A percentile compares a stretch with the other conserved stretches of the same genome.
Evolutionary conservation across 345 rosid species (phyloP).

Genomic region (Lumnitzera racemosa): DNA sequence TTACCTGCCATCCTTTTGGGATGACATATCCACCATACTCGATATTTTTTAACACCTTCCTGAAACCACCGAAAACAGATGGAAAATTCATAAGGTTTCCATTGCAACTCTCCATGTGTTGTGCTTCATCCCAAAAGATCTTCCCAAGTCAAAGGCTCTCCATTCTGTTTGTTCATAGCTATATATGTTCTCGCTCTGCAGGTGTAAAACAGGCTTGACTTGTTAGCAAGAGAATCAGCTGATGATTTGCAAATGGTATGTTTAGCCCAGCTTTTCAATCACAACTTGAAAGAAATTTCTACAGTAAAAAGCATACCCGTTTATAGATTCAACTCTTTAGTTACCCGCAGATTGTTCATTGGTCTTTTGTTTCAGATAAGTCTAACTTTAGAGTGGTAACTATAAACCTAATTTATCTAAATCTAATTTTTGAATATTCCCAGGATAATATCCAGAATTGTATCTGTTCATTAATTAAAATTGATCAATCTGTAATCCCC

Average conservation of each 20-base stretch:
- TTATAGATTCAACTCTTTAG: no score
- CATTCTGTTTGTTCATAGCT: constrained; percentile 7
- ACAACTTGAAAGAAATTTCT: no score
- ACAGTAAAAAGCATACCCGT: no score
- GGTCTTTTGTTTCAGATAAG: no score
- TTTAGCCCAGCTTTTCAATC: not conserved
- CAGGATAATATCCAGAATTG: no score
- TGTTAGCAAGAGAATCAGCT: no score
- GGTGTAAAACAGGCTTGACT: not conserved
- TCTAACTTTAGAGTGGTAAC: no score
- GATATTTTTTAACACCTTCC: constrained; percentile 5
- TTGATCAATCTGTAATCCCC: no score
- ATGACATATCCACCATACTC: constrained; percentile 24
- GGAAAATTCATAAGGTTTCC: constrained; percentile 24
- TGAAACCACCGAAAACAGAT: constrained; percentile 4
- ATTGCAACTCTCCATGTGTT: constrained; percentile 31
- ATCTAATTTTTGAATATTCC: no score
- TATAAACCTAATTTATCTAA: no score
- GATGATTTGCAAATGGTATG: not conserved
- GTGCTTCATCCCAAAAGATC: constrained; percentile 28
- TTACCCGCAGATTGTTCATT: no score
- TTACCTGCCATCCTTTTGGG: constrained; percentile 35
- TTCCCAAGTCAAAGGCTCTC: constrained; percentile 27
- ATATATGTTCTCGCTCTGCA: constrained; percentile 38
- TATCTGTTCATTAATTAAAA: no score